These are phyloP conservation scores for Boechera divaricarpa DNA, from an alignment of 345 rosid genomes.

Conservation along the genomic window DNA sequence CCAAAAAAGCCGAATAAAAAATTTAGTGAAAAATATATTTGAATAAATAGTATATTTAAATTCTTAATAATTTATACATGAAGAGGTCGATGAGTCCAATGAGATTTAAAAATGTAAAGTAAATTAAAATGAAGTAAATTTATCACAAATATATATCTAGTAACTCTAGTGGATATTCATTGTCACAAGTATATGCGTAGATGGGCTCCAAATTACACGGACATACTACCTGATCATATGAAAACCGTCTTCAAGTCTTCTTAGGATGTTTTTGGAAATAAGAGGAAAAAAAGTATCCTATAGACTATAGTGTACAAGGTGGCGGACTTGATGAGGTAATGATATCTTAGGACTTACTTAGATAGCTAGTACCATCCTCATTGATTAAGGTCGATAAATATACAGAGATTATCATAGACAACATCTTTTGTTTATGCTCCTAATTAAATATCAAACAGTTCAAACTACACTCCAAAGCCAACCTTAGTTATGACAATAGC, in stretches of 20 bases:
- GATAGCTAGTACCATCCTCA: too few relatives aligned
- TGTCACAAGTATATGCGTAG: too few relatives aligned
- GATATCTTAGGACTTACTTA: too few relatives aligned
- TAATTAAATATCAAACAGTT: background rate
- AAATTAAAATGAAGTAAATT: background rate
- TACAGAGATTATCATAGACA: background rate
- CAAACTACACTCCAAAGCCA: background rate
- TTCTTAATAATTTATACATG: background rate
- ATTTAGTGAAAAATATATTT: background rate
- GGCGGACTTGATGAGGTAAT: background rate
- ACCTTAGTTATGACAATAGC: background rate
- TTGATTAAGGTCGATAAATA: too few relatives aligned
- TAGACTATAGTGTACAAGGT: background rate
- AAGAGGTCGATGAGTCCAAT: background rate
- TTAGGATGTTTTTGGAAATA: too few relatives aligned
- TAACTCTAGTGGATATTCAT: too few relatives aligned
- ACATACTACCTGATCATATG: too few relatives aligned
- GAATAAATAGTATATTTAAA: too few relatives aligned
- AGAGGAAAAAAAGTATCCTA: background rate
- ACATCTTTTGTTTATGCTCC: background rate
- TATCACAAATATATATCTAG: background rate
- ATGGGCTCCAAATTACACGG: too few relatives aligned
- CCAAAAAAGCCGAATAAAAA: background rate
- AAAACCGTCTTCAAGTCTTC: too few relatives aligned
- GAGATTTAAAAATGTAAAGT: background rate